A percentile compares a stretch with the other conserved stretches of the same genome.
These are phyloP conservation scores for Metschnikowia colocasiae DNA, from an alignment of 805 yeast species.

Conservation along the genomic window DNA sequence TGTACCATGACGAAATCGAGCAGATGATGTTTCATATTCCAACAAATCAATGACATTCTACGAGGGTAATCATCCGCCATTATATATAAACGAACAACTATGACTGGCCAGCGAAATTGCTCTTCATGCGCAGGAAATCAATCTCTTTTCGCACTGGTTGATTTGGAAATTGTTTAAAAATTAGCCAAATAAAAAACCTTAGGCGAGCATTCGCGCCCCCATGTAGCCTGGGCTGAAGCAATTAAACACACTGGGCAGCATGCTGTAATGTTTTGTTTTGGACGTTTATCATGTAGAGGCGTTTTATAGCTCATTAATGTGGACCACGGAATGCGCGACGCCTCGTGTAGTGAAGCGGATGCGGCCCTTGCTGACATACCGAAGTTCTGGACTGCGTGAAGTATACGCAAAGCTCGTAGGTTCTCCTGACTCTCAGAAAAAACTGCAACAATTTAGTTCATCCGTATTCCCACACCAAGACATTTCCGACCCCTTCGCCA, in stretches of 20 bases:
- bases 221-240: background rate
- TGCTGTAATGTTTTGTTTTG: background rate
- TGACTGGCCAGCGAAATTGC: background rate
- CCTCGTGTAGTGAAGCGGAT: background rate
- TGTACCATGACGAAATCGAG: background rate
- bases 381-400: conserved; percentile 4
- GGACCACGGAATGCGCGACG: no score
- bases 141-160: background rate
- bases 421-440: conserved; percentile 4
- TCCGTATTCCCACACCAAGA: background rate
- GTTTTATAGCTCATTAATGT: background rate
- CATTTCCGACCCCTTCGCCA: background rate
- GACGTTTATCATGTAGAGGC: background rate
- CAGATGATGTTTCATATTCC: background rate
- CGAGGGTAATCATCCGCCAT: background rate
- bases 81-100: background rate
- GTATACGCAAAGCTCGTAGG: conserved; percentile 4
- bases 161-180: background rate
- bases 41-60: background rate
- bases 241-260: background rate
- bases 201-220: conserved; percentile 2
- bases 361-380: background rate
- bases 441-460: conserved; percentile 1
- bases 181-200: background rate
- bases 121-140: background rate